phyloP scores from a whole-genome alignment of 345 rosid species.

The Acer negundo region DNA sequence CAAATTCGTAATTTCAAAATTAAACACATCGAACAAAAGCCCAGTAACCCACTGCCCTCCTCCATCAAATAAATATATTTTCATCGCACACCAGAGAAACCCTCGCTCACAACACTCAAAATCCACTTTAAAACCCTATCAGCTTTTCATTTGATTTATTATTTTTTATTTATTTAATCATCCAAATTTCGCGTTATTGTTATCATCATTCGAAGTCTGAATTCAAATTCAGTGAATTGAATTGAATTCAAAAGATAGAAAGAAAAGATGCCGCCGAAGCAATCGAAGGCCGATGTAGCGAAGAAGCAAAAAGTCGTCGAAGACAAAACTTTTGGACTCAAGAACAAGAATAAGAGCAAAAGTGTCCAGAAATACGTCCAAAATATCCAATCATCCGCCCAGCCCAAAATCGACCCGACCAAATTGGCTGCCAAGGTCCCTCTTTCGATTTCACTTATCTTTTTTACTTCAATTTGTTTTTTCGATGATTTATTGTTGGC shows the following conservation, averaged over 20 bases:
- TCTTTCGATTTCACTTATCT: not conserved
- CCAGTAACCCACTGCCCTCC: not conserved
- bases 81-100: conserved; percentile 13
- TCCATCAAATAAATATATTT: not conserved
- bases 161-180: not conserved
- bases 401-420: conserved; percentile 69
- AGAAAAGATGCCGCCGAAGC: conserved; percentile 79
- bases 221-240: not conserved
- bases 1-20: not conserved
- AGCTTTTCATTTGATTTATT: no score
- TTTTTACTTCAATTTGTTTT: not conserved
- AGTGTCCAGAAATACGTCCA: conserved; percentile 95
- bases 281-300: conserved; percentile 79
- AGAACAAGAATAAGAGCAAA: conserved; percentile 94
- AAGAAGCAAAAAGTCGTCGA: conserved; percentile 94
- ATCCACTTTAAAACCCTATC: conserved; percentile 1
- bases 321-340: conserved; percentile 92
- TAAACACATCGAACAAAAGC: not conserved
- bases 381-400: conserved; percentile 72
- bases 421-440: conserved; percentile 79
- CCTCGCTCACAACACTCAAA: not conserved
- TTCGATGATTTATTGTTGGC: not conserved
- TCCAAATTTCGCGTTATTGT: not conserved
- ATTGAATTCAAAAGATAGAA: conserved; percentile 24
- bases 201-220: no score